Percentiles rank a stretch among this genome's conserved stretches.
These are phyloP conservation scores for Botrytis paeoniae DNA, from an alignment of 2,329 filamentous ascomycete genomes.

Conservation along the genomic window DNA sequence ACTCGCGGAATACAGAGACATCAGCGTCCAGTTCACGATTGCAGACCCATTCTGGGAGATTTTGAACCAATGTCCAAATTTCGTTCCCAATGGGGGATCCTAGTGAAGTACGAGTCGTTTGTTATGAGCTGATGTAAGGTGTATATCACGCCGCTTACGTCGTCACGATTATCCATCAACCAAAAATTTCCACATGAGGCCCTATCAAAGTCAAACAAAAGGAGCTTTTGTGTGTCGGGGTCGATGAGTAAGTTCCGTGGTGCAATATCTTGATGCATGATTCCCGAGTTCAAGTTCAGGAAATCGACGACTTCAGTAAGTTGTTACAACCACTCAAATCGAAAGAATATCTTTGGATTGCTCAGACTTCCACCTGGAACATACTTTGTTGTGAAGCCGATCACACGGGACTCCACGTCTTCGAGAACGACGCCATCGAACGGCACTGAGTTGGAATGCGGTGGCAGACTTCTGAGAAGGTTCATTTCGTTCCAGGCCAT, in stretches of 20 bases:
- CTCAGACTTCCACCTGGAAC: neutral
- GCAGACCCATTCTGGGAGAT: constrained; percentile 28
- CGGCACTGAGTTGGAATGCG: neutral
- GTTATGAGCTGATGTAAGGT: constrained; percentile 28
- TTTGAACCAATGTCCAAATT: constrained; percentile 25
- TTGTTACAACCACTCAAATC: constrained; percentile 41
- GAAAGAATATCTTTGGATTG: constrained; percentile 35
- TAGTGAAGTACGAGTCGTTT: constrained; percentile 20
- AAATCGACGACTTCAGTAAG: constrained; percentile 41
- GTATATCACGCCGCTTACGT: constrained; percentile 32
- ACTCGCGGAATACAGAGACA: neutral
- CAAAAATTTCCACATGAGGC: constrained; percentile 17
- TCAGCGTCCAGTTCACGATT: constrained; percentile 20
- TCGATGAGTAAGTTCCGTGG: constrained; percentile 42
- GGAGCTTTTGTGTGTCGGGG: constrained; percentile 36
- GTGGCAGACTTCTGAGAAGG: neutral
- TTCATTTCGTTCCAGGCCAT: neutral
- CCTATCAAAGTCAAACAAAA: constrained; percentile 41
- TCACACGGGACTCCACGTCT: constrained; percentile 2
- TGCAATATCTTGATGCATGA: constrained; percentile 42
- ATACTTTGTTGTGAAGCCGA: neutral
- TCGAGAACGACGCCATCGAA: neutral
- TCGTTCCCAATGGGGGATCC: constrained; percentile 19
- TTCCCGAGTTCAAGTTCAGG: constrained; percentile 41
- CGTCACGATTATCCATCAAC: constrained; percentile 27